Percentiles rank a stretch among this genome's conserved stretches.
Evolutionary conservation across 2,329 filamentous ascomycete genomes (phyloP).

Genomic region (Pyrenochaeta sp.): DNA sequence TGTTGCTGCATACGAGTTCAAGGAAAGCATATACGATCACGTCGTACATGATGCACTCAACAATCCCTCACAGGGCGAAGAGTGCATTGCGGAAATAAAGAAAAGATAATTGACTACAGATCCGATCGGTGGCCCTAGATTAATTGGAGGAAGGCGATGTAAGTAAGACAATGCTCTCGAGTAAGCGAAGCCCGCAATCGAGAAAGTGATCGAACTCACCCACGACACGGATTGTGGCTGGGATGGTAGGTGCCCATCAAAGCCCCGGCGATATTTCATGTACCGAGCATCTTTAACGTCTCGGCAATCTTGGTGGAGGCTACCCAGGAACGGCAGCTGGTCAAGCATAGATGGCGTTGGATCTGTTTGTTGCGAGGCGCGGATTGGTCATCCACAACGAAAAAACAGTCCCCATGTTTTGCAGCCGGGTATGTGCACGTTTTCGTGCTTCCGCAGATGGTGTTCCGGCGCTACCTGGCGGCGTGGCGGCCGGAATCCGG

Average conservation of each 20-base stretch:
- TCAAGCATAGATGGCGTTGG: background rate
- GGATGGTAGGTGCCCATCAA: background rate
- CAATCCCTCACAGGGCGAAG: constrained; percentile 46
- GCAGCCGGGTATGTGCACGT: background rate
- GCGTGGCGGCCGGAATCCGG: background rate
- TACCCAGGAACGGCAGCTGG: background rate
- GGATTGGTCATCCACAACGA: background rate
- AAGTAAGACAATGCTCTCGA: background rate
- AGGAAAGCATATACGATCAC: no score
- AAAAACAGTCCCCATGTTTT: background rate
- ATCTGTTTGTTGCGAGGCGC: background rate
- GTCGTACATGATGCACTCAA: background rate
- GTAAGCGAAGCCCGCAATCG: background rate
- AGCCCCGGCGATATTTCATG: no score
- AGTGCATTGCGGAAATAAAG: constrained; percentile 14
- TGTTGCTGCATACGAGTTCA: no score
- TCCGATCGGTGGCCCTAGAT: background rate
- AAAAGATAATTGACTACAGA: constrained; percentile 33
- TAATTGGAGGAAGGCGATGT: background rate
- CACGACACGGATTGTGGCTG: background rate
- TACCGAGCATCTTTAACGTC: no score
- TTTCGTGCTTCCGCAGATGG: background rate
- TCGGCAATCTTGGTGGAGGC: background rate
- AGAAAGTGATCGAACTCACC: background rate
- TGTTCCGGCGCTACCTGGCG: background rate